Conservation (phyloP, 2,329 filamentous ascomycete genomes). For the Aspergillus ustus region DNA sequence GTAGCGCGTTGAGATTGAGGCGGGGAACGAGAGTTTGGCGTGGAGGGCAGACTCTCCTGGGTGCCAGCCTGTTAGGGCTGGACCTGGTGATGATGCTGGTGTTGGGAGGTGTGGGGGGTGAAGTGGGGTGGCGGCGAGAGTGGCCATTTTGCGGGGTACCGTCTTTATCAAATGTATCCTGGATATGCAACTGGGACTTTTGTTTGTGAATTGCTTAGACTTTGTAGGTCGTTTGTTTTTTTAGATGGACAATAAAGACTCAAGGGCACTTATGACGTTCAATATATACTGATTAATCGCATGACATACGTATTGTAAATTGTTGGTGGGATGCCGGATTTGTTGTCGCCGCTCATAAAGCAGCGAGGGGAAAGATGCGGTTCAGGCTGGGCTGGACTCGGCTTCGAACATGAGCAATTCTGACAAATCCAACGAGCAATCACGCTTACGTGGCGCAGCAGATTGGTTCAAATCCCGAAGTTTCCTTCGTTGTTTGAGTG, state of each 20-base stretch:
- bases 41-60: slow-evolving; percentile 9
- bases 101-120: background rate
- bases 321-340: background rate
- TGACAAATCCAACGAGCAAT: background rate
- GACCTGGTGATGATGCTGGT: background rate
- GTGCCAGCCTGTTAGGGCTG: slow-evolving; percentile 6
- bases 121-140: background rate
- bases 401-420: background rate
- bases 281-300: too few relatives aligned
- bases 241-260: too few relatives aligned
- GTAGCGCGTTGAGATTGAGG: background rate
- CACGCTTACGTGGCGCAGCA: background rate
- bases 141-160: background rate
- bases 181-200: too few relatives aligned
- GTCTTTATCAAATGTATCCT: background rate
- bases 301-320: too few relatives aligned
- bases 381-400: background rate
- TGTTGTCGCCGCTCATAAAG: background rate
- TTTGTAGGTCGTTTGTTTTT: too few relatives aligned
- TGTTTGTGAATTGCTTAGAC: too few relatives aligned
- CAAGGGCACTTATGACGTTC: too few relatives aligned
- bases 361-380: background rate
- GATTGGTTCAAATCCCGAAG: background rate
- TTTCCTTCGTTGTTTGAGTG: background rate
- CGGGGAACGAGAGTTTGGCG: background rate